Evolutionary conservation across 2,329 filamentous ascomycete species (phyloP).

Genomic region (Fusarium nisikadoi): DNA sequence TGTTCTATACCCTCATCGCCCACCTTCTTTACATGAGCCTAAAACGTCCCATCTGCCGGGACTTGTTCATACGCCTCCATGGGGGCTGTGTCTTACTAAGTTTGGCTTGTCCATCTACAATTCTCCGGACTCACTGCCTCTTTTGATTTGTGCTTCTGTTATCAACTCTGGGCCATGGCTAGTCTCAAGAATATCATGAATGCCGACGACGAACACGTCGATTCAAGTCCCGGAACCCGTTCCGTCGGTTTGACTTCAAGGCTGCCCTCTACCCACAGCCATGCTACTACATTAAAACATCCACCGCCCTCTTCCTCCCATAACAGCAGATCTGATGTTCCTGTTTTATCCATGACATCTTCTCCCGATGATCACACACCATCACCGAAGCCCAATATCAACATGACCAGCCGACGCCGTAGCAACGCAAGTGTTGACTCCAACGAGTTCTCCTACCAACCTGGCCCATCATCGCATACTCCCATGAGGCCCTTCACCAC

Average conservation of each 20-base stretch:
- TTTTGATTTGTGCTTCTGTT: conserved; percentile 51
- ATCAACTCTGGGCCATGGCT: conserved; percentile 59
- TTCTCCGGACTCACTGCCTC: conserved; percentile 48
- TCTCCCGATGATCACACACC: conserved; percentile 39
- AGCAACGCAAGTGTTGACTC: conserved; percentile 62
- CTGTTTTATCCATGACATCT: conserved; percentile 44
- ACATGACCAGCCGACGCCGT: conserved; percentile 49
- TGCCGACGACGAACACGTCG: conserved; percentile 60
- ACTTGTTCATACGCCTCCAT: conserved; percentile 47
- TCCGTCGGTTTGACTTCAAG: conserved; percentile 54
- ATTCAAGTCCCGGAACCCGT: conserved; percentile 59
- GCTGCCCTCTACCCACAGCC: conserved; percentile 49
- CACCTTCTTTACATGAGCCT: conserved; percentile 48
- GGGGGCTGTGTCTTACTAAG: conserved; percentile 62
- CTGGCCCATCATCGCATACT: conserved; percentile 42
- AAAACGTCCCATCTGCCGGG: conserved; percentile 43
- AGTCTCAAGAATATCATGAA: conserved; percentile 69
- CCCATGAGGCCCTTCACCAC: conserved; percentile 56
- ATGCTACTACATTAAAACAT: conserved; percentile 52
- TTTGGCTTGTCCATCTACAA: conserved; percentile 50
- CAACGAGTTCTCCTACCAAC: conserved; percentile 56
- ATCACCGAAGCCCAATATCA: conserved; percentile 44
- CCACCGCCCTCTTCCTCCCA: conserved; percentile 47
- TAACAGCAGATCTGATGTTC: conserved; percentile 50
- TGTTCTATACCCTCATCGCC: conserved; percentile 45